These are phyloP conservation scores for Pseudoscleropodium purum DNA, from an alignment of 225 moss, liverwort and hornwort genomes.

Conservation along the genomic window DNA sequence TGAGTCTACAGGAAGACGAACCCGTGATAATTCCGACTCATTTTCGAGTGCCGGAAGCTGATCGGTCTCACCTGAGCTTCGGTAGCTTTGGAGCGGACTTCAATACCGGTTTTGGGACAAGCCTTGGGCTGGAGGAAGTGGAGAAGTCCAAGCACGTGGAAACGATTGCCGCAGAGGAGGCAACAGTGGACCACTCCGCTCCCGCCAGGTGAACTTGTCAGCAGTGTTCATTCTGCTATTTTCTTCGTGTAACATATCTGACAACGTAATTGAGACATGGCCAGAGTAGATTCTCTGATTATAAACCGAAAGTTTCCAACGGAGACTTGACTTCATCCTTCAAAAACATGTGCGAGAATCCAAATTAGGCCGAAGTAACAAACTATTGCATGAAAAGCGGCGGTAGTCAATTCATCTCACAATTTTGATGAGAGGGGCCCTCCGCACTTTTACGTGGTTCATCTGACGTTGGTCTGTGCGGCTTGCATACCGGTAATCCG, in stretches of 20 bases:
- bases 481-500: neutral
- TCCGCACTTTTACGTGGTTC: neutral
- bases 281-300: neutral
- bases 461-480: neutral
- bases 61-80: neutral
- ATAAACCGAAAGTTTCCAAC: no score
- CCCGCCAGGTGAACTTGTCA: neutral
- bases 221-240: neutral
- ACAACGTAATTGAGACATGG: neutral
- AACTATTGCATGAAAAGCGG: no score
- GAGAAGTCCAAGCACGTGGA: neutral
- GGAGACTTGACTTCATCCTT: no score
- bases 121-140: neutral
- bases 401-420: neutral
- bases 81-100: neutral
- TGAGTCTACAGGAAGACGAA: neutral
- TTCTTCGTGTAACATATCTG: no score
- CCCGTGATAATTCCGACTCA: neutral
- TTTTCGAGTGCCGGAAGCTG: neutral
- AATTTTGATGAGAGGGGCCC: no score
- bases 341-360: neutral
- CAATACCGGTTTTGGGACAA: neutral
- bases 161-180: neutral
- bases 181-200: neutral
- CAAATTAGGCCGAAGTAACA: no score